Base-by-base conservation (phyloP, 2,329 filamentous ascomycete species). In the Aspergillus proliferans region DNA sequence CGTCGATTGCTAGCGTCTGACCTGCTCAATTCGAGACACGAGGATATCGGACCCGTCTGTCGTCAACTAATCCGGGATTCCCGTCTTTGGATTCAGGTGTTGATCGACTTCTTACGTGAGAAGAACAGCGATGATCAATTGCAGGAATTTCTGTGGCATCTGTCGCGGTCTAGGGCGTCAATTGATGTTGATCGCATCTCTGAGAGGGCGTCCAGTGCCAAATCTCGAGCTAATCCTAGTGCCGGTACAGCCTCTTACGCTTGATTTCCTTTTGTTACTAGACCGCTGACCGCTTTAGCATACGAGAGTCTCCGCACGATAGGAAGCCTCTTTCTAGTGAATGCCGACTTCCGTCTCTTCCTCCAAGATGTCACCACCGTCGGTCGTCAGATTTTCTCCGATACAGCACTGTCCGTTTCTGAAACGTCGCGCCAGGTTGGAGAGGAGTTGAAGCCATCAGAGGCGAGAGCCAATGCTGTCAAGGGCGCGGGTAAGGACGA, bases 61-160 rank as follows among this genome's bases (percentile, higher is more conserved):
- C 81, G 84, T 7, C 79, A 84, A 43, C 75, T 97, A 21, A 76
- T 87, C 46, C 84, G 85, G 52, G 85, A 86, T 62, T 76, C 78
- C 44, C 87, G 86, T 64, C 77, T 85, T 57, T 92, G 83, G 80
- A 73, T 96, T 6, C 79, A 83, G 49, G 79, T 91, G 50, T 83
- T 95, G 65, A 92, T 94, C 59, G 82, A 88, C n/a, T 71, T 95
- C 5, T 66, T 96, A 42, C 77, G 82, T 48, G 78, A 90, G 68
- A 97, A 96, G 74, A 96, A 96, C 67, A 74, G 76, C 52, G 70
- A 81, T 14, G 89, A 97, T 68, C 86, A 95, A 66, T 81, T 97
- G 15, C 92, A 97, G 67, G 88, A 96, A 60, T 87, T 96, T 55
- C 76, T 95, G 36, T 96, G 90, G 90, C 90, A 85, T 59, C 69